Evolutionary conservation across 768 basidiomycete genomes (phyloP).

Genomic region (Lactarius trivialis): DNA sequence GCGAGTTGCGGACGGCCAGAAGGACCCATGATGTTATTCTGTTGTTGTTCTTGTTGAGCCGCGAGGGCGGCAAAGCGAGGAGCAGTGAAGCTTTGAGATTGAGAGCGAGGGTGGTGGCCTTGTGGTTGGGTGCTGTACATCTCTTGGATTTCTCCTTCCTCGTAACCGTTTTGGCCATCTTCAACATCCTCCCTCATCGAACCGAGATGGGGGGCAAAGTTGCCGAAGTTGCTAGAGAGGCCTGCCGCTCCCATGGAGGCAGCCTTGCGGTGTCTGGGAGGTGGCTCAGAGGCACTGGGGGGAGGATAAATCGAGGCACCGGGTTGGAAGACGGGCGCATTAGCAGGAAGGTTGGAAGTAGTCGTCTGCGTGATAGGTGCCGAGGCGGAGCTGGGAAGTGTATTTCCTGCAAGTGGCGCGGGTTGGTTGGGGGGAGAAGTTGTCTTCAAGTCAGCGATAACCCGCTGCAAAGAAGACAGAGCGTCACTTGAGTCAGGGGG

Average conservation of each 20-base stretch:
- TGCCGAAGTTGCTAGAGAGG: slow-evolving; percentile 55
- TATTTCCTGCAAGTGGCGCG: slow-evolving; percentile 34
- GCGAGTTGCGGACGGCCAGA: slow-evolving; percentile 84
- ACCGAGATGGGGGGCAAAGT: slow-evolving; percentile 73
- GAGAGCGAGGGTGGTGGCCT: slow-evolving; percentile 64
- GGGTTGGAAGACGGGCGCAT: slow-evolving; percentile 72
- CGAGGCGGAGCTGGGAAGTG: slow-evolving; percentile 33
- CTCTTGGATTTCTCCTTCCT: slow-evolving; percentile 78
- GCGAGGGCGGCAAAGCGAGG: slow-evolving; percentile 83
- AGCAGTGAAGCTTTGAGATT: slow-evolving; percentile 79
- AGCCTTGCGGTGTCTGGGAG: slow-evolving; percentile 74
- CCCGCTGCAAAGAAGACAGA: slow-evolving; percentile 81
- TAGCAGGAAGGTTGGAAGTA: slow-evolving; percentile 49
- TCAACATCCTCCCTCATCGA: slow-evolving; percentile 81
- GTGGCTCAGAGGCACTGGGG: slow-evolving; percentile 37
- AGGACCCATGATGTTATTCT: slow-evolving; percentile 51
- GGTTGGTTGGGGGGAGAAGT: slow-evolving; percentile 58
- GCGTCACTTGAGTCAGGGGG: slow-evolving; percentile 68
- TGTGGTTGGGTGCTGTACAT: slow-evolving; percentile 38
- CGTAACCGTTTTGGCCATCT: slow-evolving; percentile 46
- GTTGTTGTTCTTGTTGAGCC: slow-evolving; percentile 52
- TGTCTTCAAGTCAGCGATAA: slow-evolving; percentile 91
- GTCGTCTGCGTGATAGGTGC: slow-evolving; percentile 43
- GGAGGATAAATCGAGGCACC: slow-evolving; percentile 53
- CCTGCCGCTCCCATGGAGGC: slow-evolving; percentile 59